These are phyloP conservation scores for Hypoxylon sp. DNA, from an alignment of 2,329 filamentous ascomycete genomes.

Conservation along the genomic window DNA sequence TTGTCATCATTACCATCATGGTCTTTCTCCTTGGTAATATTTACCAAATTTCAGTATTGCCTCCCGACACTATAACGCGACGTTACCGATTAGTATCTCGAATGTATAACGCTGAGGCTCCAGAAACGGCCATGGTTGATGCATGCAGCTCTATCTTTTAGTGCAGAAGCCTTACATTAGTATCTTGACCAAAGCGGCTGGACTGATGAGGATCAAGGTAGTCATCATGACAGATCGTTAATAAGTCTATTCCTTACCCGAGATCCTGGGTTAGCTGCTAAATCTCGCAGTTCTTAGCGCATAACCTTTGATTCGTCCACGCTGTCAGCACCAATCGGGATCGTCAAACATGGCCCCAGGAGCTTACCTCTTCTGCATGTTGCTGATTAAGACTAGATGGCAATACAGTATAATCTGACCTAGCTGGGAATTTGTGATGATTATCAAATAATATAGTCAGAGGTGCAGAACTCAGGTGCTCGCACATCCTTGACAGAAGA, in stretches of 20 bases:
- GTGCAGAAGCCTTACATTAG: not conserved
- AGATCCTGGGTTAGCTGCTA: not conserved
- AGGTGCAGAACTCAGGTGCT: not conserved
- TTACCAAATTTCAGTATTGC: not conserved
- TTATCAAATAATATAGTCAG: conserved; percentile 13
- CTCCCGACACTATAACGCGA: not conserved
- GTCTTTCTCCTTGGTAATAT: conserved; percentile 3
- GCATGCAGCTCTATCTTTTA: not conserved
- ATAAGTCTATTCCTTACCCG: conserved; percentile 5
- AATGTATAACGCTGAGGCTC: not conserved
- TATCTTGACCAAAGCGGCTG: not conserved
- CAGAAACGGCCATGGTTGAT: not conserved
- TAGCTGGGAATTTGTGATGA: conserved; percentile 19
- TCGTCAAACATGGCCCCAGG: not conserved
- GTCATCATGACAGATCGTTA: conserved; percentile 29
- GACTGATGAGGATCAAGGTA: conserved; percentile 3
- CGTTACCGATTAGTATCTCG: not conserved
- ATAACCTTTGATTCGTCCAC: not conserved
- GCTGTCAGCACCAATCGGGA: conserved; percentile 10
- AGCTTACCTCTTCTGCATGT: conserved; percentile 15
- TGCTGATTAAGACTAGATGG: conserved; percentile 17
- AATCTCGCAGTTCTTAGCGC: conserved; percentile 11
- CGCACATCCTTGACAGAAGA: not conserved
- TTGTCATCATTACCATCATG: conserved; percentile 11
- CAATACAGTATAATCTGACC: not conserved